Conservation (phyloP, 164 flowering plant species). For the Litsea cubeba region DNA sequence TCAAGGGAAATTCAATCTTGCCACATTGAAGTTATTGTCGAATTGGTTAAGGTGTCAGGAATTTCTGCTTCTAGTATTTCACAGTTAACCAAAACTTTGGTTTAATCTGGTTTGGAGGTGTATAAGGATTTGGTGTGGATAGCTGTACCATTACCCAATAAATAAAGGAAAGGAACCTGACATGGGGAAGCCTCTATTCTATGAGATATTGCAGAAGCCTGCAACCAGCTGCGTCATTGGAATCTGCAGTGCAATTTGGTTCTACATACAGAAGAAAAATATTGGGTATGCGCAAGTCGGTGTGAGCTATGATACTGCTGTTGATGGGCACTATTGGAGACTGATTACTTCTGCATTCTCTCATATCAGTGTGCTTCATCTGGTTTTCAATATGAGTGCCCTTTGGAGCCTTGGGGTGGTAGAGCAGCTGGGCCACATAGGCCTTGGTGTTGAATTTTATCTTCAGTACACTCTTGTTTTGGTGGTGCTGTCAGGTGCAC, state of each 20-base stretch:
- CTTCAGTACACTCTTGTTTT: constrained; percentile 83
- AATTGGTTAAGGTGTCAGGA: not conserved
- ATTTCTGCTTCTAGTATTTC: not conserved
- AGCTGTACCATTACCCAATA: not conserved
- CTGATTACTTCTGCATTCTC: constrained; percentile 89
- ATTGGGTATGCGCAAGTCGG: constrained; percentile 91
- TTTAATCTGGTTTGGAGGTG: not conserved
- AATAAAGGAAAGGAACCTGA: not conserved
- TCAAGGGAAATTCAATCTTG: too few relatives aligned
- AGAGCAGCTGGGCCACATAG: constrained; percentile 67
- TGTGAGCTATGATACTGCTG: constrained; percentile 77
- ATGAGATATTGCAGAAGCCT: constrained; percentile 87
- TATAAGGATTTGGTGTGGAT: not conserved
- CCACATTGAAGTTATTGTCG: not conserved
- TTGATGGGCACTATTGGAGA: constrained; percentile 95
- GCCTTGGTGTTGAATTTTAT: constrained; percentile 73
- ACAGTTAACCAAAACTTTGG: not conserved
- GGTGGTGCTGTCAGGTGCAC: constrained; percentile 64
- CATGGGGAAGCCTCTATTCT: constrained; percentile 85
- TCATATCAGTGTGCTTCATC: constrained; percentile 84
- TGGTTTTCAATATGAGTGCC: constrained; percentile 96
- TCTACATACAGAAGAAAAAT: constrained; percentile 80
- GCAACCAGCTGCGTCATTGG: constrained; percentile 85
- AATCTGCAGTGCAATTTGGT: constrained; percentile 80
- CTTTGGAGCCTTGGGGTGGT: constrained; percentile 94